phyloP scores from a whole-genome alignment of 2,329 filamentous ascomycete species.

The Ceratocystis variospora region DNA sequence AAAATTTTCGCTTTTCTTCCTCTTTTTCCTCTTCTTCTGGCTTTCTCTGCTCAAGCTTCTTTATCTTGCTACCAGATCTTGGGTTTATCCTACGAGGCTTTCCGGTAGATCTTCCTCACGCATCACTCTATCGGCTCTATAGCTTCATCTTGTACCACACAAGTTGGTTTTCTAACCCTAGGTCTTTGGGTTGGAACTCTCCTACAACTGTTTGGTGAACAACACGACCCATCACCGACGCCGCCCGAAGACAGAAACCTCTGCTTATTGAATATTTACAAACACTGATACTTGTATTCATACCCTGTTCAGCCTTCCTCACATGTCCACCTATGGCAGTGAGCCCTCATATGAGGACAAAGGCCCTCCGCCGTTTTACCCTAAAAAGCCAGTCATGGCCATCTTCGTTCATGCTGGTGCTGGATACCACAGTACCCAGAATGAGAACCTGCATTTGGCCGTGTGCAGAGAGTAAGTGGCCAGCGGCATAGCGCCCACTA shows the following conservation, averaged over 20 bases:
- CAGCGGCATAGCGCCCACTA: constrained; percentile 26
- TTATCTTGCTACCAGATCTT: neutral
- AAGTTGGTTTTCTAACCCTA: constrained; percentile 3
- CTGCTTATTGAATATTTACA: constrained; percentile 1
- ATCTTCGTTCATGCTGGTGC: constrained; percentile 95
- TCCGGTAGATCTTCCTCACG: neutral
- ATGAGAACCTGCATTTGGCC: constrained; percentile 70
- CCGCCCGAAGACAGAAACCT: neutral
- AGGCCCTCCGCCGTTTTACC: neutral
- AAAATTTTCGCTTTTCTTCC: neutral
- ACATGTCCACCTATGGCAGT: constrained; percentile 8
- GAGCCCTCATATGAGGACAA: neutral
- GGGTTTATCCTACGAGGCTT: neutral
- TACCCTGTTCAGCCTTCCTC: neutral
- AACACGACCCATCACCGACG: neutral
- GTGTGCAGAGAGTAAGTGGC: constrained; percentile 70
- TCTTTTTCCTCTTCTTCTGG: neutral
- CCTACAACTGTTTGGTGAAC: constrained; percentile 1
- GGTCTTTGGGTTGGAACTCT: neutral
- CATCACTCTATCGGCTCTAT: neutral
- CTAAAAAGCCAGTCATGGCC: constrained; percentile 39
- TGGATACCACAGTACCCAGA: constrained; percentile 78
- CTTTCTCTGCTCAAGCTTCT: neutral
- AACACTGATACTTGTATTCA: constrained; percentile 5
- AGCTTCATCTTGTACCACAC: constrained; percentile 7